Percentiles rank a stretch among this genome's conserved stretches.
phyloP scores from a whole-genome alignment of 1,284 basidiomycete species.

The Microbotryum saponariae region DNA sequence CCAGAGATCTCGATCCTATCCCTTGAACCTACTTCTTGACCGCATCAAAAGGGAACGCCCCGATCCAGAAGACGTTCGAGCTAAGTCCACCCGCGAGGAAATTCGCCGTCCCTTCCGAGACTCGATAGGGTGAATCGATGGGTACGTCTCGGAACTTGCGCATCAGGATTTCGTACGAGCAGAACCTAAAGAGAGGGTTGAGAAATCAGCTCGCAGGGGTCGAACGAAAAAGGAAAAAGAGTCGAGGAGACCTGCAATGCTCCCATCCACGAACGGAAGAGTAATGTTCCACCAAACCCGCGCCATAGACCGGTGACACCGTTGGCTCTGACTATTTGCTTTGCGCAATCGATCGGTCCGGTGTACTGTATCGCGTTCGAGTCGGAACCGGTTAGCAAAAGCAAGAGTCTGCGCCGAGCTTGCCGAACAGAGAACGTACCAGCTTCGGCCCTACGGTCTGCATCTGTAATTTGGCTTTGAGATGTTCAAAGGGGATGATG shows the following conservation, averaged over 20 bases:
- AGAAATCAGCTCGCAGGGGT: not conserved
- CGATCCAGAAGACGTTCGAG: slow-evolving; percentile 45
- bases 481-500: slow-evolving; percentile 62
- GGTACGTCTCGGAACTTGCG: slow-evolving; percentile 23
- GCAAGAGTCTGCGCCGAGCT: slow-evolving; percentile 1
- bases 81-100: slow-evolving; percentile 52
- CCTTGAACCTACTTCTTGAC: slow-evolving; percentile 55
- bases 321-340: slow-evolving; percentile 36
- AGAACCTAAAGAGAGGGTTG: slow-evolving; percentile 34
- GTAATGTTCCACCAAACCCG: slow-evolving; percentile 40
- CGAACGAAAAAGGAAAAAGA: slow-evolving; percentile 3
- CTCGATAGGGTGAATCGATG: slow-evolving; percentile 41
- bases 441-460: slow-evolving; percentile 51
- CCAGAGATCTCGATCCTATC: too few species aligned
- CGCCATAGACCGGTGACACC: slow-evolving; percentile 40
- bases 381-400: not conserved
- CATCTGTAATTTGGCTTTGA: slow-evolving; percentile 72
- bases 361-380: not conserved
- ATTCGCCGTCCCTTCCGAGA: slow-evolving; percentile 57
- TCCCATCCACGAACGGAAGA: slow-evolving; percentile 41
- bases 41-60: slow-evolving; percentile 67
- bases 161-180: slow-evolving; percentile 39
- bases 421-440: slow-evolving; percentile 20
- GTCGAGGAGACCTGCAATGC: slow-evolving; percentile 35
- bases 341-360: slow-evolving; percentile 40